Evolutionary conservation across 352 stramenopile species (phyloP).

Genomic region (Phytophthora niederhauseri): DNA sequence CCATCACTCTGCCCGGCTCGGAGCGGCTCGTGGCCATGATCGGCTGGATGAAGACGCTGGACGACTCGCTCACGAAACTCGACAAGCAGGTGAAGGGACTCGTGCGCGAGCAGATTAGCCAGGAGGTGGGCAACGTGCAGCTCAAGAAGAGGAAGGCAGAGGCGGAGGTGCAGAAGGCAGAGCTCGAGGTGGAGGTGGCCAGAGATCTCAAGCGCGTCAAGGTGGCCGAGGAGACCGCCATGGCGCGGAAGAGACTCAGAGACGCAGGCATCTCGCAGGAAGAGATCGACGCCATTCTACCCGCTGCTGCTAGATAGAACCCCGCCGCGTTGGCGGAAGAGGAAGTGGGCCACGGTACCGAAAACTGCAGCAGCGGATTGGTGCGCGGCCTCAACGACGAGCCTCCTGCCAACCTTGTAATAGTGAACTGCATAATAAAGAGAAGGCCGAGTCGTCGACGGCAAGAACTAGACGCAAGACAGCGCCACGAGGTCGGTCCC

Average conservation of each 20-base stretch:
- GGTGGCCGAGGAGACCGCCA: slow-evolving; percentile 35
- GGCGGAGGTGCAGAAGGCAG: slow-evolving; percentile 37
- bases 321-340: not conserved
- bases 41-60: slow-evolving; percentile 39
- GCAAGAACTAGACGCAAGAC: slow-evolving; percentile 2
- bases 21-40: slow-evolving; percentile 35
- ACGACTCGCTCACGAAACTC: slow-evolving; percentile 32
- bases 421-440: slow-evolving; percentile 30
- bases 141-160: slow-evolving; percentile 37
- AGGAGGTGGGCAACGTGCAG: slow-evolving; percentile 22
- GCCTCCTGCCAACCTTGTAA: slow-evolving; percentile 27
- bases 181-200: slow-evolving; percentile 36
- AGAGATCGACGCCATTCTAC: slow-evolving; percentile 39
- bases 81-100: slow-evolving; percentile 38
- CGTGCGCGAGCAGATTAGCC: slow-evolving; percentile 25
- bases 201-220: slow-evolving; percentile 41
- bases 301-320: slow-evolving; percentile 27
- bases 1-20: slow-evolving; percentile 23
- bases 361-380: not conserved
- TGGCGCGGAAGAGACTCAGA: slow-evolving; percentile 37
- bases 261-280: slow-evolving; percentile 39
- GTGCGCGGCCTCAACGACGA: slow-evolving; percentile 1
- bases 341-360: not conserved
- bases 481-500: not conserved
- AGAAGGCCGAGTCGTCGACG: slow-evolving; percentile 20